Base-by-base conservation (phyloP, 768 basidiomycete genomes). In the Mycena galericulata region DNA sequence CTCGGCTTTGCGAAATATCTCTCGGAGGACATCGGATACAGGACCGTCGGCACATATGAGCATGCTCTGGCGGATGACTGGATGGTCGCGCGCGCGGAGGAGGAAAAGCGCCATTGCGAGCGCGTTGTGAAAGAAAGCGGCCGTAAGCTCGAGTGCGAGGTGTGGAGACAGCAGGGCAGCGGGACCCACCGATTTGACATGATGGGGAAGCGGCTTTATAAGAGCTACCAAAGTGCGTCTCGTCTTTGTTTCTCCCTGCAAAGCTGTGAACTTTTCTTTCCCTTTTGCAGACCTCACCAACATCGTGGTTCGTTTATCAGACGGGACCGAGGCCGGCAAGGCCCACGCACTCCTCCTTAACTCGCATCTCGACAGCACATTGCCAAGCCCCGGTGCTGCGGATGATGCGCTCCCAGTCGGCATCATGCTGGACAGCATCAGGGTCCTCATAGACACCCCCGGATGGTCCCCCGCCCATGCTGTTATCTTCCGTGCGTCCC, bases 131-230 rank as follows among this genome's bases (percentile, higher is more conserved):
- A 76, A 34, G 77, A 75, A 43, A 81, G 75, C 3, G 79, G 83
- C 67, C 81, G 90, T 51, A 90, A 90, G 49, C 80, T 97, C n/a
- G 85, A 97, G 75, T 96, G 97, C 73, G 95, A 98, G 75, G 89
- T 97, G 0, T 97, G 94, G 93, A 84, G 91, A 62, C 97, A 98
- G 79, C 86, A 91, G 72, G 96, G 96, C 2, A 94, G 90, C 69
- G 96, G 96, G 5, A 91, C 87, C 71, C 96, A 97, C 82, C 83
- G 93, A 30, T 98, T 98, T 76, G 96, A 97, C 76, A 97, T 99
- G 86, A 93, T 96, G 92, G 84, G 83, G 73, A 86, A 92, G 64
- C 86, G 92, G 24, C 81, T 97, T 12, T 94, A 95, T 79, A 96
- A 96, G 76, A 91, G 90, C 27, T 98, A 97, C 68, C 89, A 90